phyloP scores from a whole-genome alignment of 352 stramenopile species.

The Pythium brachiatum region DNA sequence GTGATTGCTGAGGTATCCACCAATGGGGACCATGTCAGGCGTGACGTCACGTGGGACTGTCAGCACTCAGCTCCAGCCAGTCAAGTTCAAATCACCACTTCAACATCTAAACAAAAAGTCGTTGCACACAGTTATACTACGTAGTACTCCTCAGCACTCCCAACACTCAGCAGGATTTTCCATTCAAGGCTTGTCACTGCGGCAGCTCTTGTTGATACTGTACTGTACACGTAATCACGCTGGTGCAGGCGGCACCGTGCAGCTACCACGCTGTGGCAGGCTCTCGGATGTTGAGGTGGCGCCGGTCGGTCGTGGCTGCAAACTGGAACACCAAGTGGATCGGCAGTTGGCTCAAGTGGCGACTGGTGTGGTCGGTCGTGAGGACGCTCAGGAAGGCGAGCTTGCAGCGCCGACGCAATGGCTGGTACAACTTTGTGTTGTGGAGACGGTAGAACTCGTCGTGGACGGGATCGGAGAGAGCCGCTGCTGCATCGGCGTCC shows the following conservation, averaged over 20 bases:
- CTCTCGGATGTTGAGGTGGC: conserved; percentile 10
- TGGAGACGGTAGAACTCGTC: conserved; percentile 16
- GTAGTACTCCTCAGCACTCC: too few species aligned
- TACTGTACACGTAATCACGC: too few species aligned
- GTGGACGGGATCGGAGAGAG: conserved; percentile 9
- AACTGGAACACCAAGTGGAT: conserved; percentile 11
- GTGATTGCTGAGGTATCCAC: neutral
- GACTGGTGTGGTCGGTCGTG: neutral
- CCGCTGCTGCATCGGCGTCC: conserved; percentile 12
- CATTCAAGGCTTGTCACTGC: too few species aligned
- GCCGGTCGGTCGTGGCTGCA: neutral
- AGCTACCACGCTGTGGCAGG: conserved; percentile 7
- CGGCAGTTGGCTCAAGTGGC: conserved; percentile 10
- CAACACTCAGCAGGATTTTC: too few species aligned
- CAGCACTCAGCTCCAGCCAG: too few species aligned
- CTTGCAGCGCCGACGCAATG: neutral
- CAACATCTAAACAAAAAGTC: too few species aligned
- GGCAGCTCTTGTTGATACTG: too few species aligned
- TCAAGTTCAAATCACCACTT: too few species aligned
- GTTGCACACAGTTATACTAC: too few species aligned
- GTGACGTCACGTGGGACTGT: neutral
- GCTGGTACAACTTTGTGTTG: conserved; percentile 6
- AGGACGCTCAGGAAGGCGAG: conserved; percentile 14
- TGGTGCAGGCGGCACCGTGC: too few species aligned
- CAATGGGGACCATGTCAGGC: neutral